A percentile compares a stretch with the other conserved stretches of the same genome.
These are phyloP conservation scores for Sarcodon aspratus DNA, from an alignment of 768 basidiomycete genomes.

Conservation along the genomic window DNA sequence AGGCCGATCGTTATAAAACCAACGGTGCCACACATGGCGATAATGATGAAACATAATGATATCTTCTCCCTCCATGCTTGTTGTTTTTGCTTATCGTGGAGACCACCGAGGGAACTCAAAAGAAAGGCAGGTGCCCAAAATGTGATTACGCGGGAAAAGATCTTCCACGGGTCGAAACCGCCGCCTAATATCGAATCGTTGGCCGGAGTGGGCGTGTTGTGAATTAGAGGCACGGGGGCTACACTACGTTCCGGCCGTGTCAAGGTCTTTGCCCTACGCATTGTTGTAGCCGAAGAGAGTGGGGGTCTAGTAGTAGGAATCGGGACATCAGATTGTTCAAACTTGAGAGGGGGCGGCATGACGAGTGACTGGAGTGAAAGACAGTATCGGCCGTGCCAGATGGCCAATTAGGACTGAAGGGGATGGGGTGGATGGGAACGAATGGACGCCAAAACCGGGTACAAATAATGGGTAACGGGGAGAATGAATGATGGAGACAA, in stretches of 20 bases:
- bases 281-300: constrained; percentile 34
- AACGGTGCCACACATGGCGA: constrained; percentile 63
- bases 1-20: constrained; percentile 94
- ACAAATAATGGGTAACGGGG: constrained; percentile 5
- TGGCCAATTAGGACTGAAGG: constrained; percentile 6
- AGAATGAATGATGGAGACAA: constrained; percentile 6
- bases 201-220: constrained; percentile 47
- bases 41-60: constrained; percentile 80
- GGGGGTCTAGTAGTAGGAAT: constrained; percentile 53
- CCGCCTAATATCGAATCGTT: constrained; percentile 22
- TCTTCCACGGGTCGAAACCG: constrained; percentile 58
- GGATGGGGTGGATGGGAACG: constrained; percentile 17
- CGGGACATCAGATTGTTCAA: constrained; percentile 43
- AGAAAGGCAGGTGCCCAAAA: constrained; percentile 86
- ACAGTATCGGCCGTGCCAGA: constrained; percentile 6
- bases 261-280: constrained; percentile 89
- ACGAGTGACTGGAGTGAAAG: constrained; percentile 10
- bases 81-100: constrained; percentile 64
- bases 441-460: constrained; percentile 2
- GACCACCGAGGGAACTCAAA: constrained; percentile 62
- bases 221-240: constrained; percentile 89
- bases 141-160: constrained; percentile 70
- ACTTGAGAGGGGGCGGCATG: constrained; percentile 13
- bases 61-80: constrained; percentile 99
- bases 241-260: constrained; percentile 93